These are phyloP conservation scores for Hypholoma sublateritium DNA, from an alignment of 768 basidiomycete species.

Conservation along the genomic window DNA sequence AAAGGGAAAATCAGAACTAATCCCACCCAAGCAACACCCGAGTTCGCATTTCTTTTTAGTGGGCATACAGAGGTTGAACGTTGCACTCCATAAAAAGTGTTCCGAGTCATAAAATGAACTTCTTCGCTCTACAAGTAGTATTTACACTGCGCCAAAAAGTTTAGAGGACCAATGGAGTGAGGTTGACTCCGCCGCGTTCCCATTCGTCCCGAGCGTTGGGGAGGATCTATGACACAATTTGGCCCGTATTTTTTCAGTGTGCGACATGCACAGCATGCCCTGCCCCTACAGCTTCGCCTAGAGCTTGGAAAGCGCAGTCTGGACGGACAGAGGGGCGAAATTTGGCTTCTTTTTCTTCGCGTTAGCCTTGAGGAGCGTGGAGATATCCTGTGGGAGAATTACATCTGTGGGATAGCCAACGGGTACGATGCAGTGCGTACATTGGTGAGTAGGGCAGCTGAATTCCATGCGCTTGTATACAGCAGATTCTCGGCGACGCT, in stretches of 20 bases:
- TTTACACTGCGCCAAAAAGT: too few species aligned
- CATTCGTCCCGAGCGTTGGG: too few species aligned
- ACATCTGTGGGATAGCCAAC: background rate
- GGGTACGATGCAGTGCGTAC: slow-evolving; percentile 20
- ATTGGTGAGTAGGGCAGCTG: slow-evolving; percentile 38
- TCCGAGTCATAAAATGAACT: too few species aligned
- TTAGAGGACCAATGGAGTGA: too few species aligned
- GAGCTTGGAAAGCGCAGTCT: slow-evolving; percentile 21
- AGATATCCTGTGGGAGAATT: slow-evolving; percentile 32
- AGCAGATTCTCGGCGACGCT: slow-evolving; percentile 43
- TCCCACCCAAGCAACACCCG: too few species aligned
- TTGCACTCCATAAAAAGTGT: too few species aligned
- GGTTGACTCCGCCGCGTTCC: too few species aligned
- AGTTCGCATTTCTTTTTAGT: too few species aligned
- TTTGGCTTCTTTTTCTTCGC: slow-evolving; percentile 29
- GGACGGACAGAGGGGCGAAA: slow-evolving; percentile 24
- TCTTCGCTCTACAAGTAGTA: too few species aligned
- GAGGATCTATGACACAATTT: too few species aligned
- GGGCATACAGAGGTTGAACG: too few species aligned
- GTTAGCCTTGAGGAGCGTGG: slow-evolving; percentile 32
- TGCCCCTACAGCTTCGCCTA: slow-evolving; percentile 1
- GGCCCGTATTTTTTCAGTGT: background rate
- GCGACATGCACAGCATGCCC: background rate
- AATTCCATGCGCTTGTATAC: slow-evolving; percentile 47
- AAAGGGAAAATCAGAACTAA: too few species aligned